Evolutionary conservation across 306 rosid species (phyloP), one percentile per base, ranked within the genome.

Genomic region (Glycine tomentella): DNA sequence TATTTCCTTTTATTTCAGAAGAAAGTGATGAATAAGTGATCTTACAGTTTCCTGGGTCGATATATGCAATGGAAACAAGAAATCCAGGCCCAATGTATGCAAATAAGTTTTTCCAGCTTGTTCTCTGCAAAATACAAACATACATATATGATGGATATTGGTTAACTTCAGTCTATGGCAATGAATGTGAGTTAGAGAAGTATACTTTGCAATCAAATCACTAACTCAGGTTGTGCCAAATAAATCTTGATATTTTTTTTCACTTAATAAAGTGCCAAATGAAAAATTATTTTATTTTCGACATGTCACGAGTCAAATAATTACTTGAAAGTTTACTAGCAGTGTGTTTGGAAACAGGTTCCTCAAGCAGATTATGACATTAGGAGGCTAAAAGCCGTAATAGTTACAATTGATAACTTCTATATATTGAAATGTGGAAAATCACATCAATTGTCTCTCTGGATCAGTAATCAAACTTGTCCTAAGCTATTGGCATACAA

Each of bases 11-110:
- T 8, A 56, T 57, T 13, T 76, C 73, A 48, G 40, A 16, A 76
- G 59, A 46, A 65, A 75, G 57, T 13, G 59, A 58, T 53, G 40
- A 50, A 79, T 72, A 56, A 61, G 62, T 36, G n/a, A 78, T 80
- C 88, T 89, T 88, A 93, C 98, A 93, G 87, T 93, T 93, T 78
- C 98, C 98, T 12, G 98, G 98, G 84, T 93, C 98, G 80, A 93
- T 93, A 85, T 91, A 93, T 3, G 98, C 98, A 82, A 93, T 93
- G 50, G 97, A 93, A 76, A 93, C 95, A 81, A 93, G 98, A 87
- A 93, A 91, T 8, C 98, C 98, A 0, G 98, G 98, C 40, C 98
- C 98, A 89, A 91, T 77, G 83, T 93, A 93, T 57, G 97, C 85
- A 81, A 91, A 90, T 38, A 93, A 84, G 86, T 93, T 93, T 81